phyloP scores from a whole-genome alignment of 2,329 filamentous ascomycete species.

The Phaeosphaeria sp. region DNA sequence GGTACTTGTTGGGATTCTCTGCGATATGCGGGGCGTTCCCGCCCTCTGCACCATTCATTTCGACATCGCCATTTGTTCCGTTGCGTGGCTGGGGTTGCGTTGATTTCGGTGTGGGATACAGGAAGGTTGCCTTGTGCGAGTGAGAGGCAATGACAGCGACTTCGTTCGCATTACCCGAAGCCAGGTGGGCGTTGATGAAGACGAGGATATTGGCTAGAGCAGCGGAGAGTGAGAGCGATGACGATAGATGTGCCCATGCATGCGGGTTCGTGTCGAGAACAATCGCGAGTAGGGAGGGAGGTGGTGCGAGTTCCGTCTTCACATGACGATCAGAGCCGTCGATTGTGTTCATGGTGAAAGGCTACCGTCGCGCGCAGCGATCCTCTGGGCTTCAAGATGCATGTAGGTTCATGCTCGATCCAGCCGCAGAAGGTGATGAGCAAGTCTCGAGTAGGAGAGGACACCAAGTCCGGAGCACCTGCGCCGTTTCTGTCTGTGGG shows the following conservation, averaged over 20 bases:
- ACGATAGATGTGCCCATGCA: slow-evolving; percentile 82
- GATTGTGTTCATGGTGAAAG: slow-evolving; percentile 66
- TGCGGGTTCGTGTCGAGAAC: slow-evolving; percentile 96
- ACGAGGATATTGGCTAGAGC: slow-evolving; percentile 89
- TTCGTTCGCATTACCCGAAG: slow-evolving; percentile 91
- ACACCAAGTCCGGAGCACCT: background rate
- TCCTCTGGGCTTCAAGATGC: background rate
- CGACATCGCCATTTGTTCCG: slow-evolving; percentile 31
- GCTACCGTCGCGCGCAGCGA: background rate
- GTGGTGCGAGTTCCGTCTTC: slow-evolving; percentile 56
- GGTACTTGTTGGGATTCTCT: slow-evolving; percentile 82
- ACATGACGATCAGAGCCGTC: slow-evolving; percentile 62
- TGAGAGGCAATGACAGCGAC: slow-evolving; percentile 92
- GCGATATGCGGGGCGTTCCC: slow-evolving; percentile 29
- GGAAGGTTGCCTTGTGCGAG: slow-evolving; percentile 82
- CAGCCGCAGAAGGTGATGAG: background rate
- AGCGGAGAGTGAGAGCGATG: slow-evolving; percentile 78
- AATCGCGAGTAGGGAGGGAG: slow-evolving; percentile 85
- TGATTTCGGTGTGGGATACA: slow-evolving; percentile 71
- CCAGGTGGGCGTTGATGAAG: slow-evolving; percentile 95
- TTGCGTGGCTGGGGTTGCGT: slow-evolving; percentile 22
- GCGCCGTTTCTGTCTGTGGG: background rate
- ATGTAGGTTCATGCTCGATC: background rate
- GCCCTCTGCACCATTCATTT: slow-evolving; percentile 33
- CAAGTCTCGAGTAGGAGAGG: background rate